Conservation (phyloP, 305 asterid genomes). For the Fraxinus sp. region DNA sequence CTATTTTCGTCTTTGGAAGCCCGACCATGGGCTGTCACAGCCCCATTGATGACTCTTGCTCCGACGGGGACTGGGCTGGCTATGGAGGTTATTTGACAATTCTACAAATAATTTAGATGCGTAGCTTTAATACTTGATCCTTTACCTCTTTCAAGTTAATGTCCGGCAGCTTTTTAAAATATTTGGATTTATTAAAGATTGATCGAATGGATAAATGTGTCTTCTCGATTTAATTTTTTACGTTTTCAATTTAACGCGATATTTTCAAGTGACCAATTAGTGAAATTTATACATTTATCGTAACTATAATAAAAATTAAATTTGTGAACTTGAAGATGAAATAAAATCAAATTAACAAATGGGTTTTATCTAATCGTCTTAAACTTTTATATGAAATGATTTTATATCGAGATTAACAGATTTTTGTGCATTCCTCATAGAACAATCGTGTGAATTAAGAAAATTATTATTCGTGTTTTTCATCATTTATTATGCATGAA, state of each 20-base stretch:
- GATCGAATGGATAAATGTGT: background rate
- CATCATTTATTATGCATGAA: background rate
- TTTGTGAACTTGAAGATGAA: background rate
- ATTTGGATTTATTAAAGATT: background rate
- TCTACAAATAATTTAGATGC: constrained; percentile 24
- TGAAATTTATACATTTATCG: background rate
- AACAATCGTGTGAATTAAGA: background rate
- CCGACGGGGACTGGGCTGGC: constrained; percentile 70
- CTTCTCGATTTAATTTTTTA: background rate
- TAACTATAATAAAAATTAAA: too few species aligned
- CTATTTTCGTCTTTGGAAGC: constrained; percentile 75
- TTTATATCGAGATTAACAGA: background rate
- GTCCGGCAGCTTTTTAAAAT: background rate
- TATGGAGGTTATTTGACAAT: constrained; percentile 63
- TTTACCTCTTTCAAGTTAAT: background rate
- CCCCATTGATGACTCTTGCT: constrained; percentile 57
- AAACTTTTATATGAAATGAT: background rate
- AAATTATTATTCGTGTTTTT: background rate
- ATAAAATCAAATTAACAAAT: too few species aligned
- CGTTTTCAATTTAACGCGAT: background rate
- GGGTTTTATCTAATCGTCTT: background rate
- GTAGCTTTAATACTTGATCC: background rate
- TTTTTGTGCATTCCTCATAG: background rate
- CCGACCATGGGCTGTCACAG: constrained; percentile 76
- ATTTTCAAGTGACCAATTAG: background rate